Evolutionary conservation across 441 rosid genomes (phyloP).

Genomic region (Gossypium davidsonii): DNA sequence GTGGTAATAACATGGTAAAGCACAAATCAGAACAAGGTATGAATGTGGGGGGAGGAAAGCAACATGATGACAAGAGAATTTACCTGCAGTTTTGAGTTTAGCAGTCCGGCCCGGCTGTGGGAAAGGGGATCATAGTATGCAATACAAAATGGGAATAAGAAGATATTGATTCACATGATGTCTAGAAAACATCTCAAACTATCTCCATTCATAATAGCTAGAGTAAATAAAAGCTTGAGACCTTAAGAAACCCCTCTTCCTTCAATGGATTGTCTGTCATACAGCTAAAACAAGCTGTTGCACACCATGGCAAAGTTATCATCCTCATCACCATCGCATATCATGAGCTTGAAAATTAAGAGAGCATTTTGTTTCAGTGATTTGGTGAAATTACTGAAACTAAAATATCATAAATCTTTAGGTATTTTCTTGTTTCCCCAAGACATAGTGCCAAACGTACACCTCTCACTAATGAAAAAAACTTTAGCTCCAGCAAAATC

Average conservation of each 20-base stretch:
- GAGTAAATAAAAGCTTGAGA: background rate
- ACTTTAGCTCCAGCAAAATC: background rate
- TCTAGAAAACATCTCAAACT: background rate
- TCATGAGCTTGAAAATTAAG: background rate
- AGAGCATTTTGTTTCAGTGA: background rate
- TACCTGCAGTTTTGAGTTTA: conserved; percentile 66
- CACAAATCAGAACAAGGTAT: background rate
- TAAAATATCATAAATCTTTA: background rate
- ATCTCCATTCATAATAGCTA: background rate
- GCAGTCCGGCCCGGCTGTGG: conserved; percentile 27
- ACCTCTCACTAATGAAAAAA: background rate
- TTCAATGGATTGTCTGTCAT: background rate
- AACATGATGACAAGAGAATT: conserved; percentile 13
- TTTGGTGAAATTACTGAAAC: background rate
- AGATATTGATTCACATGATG: background rate
- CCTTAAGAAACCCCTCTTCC: background rate
- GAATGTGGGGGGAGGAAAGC: background rate
- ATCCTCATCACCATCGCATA: background rate
- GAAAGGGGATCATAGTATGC: background rate
- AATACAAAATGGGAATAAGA: background rate
- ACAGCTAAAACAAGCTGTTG: background rate
- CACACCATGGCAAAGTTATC: background rate
- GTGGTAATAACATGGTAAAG: conserved; percentile 17
- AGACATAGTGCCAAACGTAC: background rate
- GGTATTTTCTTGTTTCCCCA: background rate